These are phyloP conservation scores for Colletotrichum trifolii DNA, from an alignment of 2,329 filamentous ascomycete genomes.

Conservation along the genomic window DNA sequence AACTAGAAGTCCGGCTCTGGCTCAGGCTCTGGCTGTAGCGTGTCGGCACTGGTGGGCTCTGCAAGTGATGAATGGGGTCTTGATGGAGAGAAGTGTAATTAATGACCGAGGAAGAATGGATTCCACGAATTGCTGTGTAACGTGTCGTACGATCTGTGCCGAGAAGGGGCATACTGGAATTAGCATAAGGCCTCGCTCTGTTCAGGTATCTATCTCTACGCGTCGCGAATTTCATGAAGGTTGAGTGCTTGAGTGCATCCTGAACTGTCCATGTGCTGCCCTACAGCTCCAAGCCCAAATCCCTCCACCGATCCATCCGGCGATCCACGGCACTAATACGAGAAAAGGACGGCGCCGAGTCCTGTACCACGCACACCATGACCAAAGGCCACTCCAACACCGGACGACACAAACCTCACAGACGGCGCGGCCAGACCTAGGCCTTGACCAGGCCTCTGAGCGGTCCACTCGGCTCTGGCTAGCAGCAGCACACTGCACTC, in stretches of 20 bases:
- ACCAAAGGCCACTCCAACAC: conserved; percentile 23
- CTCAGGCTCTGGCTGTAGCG: conserved; percentile 27
- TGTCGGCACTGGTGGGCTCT: conserved; percentile 23
- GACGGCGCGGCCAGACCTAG: conserved; percentile 19
- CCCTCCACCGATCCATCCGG: conserved; percentile 25
- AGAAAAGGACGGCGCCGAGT: conserved; percentile 18
- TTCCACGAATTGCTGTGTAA: conserved; percentile 17
- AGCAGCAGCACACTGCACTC: not conserved
- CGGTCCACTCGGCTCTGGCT: not conserved
- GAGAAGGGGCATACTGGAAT: no score
- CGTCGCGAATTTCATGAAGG: no score
- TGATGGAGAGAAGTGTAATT: conserved; percentile 1
- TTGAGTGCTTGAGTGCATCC: not conserved
- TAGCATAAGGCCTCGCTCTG: conserved; percentile 12
- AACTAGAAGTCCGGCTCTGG: conserved; percentile 5
- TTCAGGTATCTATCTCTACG: not conserved
- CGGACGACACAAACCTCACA: conserved; percentile 12
- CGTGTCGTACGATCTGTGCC: not conserved
- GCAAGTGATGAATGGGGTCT: not conserved
- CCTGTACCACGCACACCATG: conserved; percentile 17
- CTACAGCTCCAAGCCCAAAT: conserved; percentile 1
- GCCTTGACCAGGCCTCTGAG: not conserved
- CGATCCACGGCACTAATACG: conserved; percentile 24
- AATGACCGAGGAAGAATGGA: not conserved
- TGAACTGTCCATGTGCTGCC: not conserved